Evolutionary conservation across 441 rosid genomes (phyloP).

Genomic region (Syzygium syzygioides): DNA sequence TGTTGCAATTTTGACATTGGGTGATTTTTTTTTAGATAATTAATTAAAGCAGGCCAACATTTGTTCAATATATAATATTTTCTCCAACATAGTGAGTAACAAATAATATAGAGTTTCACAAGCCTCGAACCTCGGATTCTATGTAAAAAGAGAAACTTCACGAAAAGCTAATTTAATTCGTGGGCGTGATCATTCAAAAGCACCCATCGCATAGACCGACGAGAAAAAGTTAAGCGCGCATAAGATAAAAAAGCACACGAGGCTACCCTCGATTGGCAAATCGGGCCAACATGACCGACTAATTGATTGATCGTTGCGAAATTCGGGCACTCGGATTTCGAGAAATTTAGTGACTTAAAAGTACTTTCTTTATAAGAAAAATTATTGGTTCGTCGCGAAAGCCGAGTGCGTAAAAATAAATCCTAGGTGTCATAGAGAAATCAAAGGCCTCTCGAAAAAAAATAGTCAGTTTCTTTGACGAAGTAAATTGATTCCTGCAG

Average conservation of each 20-base stretch:
- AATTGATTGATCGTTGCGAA: accelerated
- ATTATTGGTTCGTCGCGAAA: background rate
- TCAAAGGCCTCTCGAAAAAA: background rate
- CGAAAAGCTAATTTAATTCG: background rate
- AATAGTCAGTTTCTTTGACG: background rate
- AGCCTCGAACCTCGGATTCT: background rate
- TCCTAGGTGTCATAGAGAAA: background rate
- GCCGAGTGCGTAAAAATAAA: background rate
- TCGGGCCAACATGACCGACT: background rate
- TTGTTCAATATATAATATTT: background rate
- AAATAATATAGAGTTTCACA: background rate
- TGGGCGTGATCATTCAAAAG: background rate
- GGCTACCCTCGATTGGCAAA: background rate
- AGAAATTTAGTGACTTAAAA: background rate
- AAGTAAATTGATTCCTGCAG: background rate
- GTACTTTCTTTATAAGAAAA: background rate
- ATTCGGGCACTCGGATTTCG: background rate
- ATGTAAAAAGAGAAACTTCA: background rate
- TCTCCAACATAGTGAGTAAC: background rate
- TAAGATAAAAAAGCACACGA: background rate
- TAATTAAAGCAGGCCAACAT: background rate
- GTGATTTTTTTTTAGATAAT: background rate
- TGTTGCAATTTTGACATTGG: background rate
- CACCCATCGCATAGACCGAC: background rate
- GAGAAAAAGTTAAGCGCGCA: background rate